Evolutionary conservation across 2,329 filamentous ascomycete species (phyloP), one percentile per base, ranked within the genome.

Genomic region (Trichoderma oligosporum): DNA sequence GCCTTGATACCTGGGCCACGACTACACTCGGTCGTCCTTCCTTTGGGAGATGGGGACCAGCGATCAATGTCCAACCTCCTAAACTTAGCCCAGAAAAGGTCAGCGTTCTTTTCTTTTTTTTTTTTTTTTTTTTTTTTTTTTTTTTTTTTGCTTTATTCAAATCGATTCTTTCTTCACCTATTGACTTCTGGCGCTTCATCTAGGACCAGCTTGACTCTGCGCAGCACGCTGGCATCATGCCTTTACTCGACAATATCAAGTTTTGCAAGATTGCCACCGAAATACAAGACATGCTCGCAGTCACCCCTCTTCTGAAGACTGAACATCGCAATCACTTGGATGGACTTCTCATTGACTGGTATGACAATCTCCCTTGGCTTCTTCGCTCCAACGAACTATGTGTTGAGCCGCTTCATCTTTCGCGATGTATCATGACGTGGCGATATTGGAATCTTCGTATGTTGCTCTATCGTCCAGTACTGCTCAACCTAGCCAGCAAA

Each of bases 221-320:
- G 1, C 84, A 83, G 64, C 77, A 87, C 46, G 79, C 85, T 1
- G 84, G 84, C 56, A 83, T 88, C 55, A 77, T 91, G 4, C 87
- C 87, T 0, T 72, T 91, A 14, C 83, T 89, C 25, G 86, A 92
- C 70, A 90, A 89, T 68, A 86, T 89, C 61, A 84, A 85, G 49
- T 92, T 92, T 71, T 90, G 87, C 73, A 88, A 87, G 69, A 88
- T 93, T 59, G 85, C 87, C 18, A 90, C 88, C 0, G 82, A 84
- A 60, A 87, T 92, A 57, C 89, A 93, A 68, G 88, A 93, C 65
- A 81, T 84, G 52, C 78, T 93, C 2, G 86, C 87, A 14, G 83
- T 86, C 54, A 82, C 83, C 1, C 86, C 88, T 0, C 75, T 89
- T 1, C 78, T 90, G 2, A 79, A 81, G n/a, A 76, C 80, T 27